Evolutionary conservation across 257 asterid species (phyloP).

Genomic region (Thymus quinquecostatus): DNA sequence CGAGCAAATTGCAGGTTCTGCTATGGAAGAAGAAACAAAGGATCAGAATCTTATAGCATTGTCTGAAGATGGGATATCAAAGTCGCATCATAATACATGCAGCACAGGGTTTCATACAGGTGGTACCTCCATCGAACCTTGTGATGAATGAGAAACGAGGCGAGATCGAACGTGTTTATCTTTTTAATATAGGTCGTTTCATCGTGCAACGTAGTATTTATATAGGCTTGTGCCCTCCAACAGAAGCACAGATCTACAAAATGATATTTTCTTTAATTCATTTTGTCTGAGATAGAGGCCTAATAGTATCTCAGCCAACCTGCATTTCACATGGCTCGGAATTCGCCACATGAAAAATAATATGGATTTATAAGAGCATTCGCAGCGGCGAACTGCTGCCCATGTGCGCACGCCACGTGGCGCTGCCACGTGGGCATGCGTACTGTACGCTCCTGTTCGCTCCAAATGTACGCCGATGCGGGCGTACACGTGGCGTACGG

Average conservation of each 20-base stretch:
- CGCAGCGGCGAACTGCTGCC: no score
- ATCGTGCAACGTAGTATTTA: background rate
- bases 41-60: background rate
- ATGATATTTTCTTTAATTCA: background rate
- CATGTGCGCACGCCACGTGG: no score
- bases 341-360: no score
- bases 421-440: no score
- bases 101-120: background rate
- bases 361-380: no score
- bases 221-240: background rate
- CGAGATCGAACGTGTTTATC: background rate
- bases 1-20: background rate
- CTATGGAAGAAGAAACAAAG: background rate
- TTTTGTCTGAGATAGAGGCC: background rate
- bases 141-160: constrained; percentile 13
- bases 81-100: background rate
- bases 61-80: constrained; percentile 2
- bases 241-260: constrained; percentile 10
- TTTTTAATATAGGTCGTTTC: background rate
- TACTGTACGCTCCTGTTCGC: no score
- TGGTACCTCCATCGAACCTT: constrained; percentile 7
- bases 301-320: background rate
- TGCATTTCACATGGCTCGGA: background rate
- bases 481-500: no score
- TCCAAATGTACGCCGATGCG: no score